Percentiles rank a stretch among this genome's conserved stretches.
Evolutionary conservation across 768 basidiomycete genomes (phyloP).

Genomic region (Boletellus sp.): DNA sequence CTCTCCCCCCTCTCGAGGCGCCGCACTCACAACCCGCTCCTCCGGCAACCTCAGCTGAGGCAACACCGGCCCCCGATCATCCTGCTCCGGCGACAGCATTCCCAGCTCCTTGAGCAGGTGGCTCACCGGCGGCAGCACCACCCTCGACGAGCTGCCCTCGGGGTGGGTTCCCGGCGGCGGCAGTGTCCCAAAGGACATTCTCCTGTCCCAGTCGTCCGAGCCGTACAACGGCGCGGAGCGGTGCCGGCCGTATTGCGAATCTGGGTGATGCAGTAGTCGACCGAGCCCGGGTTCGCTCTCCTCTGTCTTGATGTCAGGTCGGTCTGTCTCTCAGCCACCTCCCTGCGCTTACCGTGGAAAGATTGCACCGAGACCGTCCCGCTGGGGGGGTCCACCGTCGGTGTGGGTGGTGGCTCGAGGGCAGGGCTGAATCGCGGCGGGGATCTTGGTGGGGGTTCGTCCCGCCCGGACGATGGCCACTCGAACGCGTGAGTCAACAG

Average conservation of each 20-base stretch:
- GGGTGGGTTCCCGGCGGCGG: constrained; percentile 6
- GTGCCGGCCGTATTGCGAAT: constrained; percentile 23
- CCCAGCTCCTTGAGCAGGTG: constrained; percentile 24
- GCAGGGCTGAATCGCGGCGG: constrained; percentile 7
- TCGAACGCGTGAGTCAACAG: constrained; percentile 23
- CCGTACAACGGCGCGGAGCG: constrained; percentile 24
- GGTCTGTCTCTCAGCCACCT: neutral
- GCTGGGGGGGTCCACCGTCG: constrained; percentile 8
- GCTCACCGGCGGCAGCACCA: constrained; percentile 29
- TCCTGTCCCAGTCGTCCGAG: constrained; percentile 22
- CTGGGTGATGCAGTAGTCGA: constrained; percentile 15
- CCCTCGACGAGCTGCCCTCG: constrained; percentile 20
- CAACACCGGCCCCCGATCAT: constrained; percentile 22
- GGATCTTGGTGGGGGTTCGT: constrained; percentile 10
- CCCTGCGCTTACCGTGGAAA: constrained; percentile 18
- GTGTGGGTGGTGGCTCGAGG: constrained; percentile 17
- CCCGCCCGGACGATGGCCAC: constrained; percentile 20
- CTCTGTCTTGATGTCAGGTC: constrained; percentile 15
- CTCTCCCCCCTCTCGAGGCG: constrained; percentile 9
- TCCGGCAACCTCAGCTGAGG: constrained; percentile 31
- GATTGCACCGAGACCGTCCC: constrained; percentile 5
- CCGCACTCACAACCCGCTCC: constrained; percentile 1
- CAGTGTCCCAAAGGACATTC: constrained; percentile 20
- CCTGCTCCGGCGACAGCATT: constrained; percentile 13
- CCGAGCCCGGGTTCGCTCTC: constrained; percentile 16